Conservation (phyloP, 306 rosid genomes). For the Sophora flavescens region DNA sequence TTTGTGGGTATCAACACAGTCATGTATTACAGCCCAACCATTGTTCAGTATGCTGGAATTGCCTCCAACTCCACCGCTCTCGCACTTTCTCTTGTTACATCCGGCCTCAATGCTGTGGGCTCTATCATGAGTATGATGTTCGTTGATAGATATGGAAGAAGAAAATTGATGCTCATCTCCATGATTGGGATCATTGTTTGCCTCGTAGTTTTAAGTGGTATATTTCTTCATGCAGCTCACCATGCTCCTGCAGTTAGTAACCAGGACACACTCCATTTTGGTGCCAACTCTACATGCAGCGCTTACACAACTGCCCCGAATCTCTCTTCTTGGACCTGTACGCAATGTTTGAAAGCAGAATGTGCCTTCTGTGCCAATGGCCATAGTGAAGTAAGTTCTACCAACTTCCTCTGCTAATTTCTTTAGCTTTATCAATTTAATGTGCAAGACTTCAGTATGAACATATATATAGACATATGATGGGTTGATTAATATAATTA, state of each 20-base stretch:
- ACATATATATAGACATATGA: too few relatives aligned
- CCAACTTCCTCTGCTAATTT: neutral
- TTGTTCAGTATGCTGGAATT: conserved; percentile 83
- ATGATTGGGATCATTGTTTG: conserved; percentile 65
- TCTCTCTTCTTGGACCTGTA: conserved; percentile 74
- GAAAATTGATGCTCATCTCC: conserved; percentile 72
- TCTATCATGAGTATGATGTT: conserved; percentile 66
- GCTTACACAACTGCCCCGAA: conserved; percentile 54
- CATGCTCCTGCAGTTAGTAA: conserved; percentile 60
- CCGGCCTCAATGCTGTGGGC: conserved; percentile 77
- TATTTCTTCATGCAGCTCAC: conserved; percentile 60
- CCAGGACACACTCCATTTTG: conserved; percentile 61
- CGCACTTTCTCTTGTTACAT: conserved; percentile 79
- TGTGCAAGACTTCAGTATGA: too few relatives aligned
- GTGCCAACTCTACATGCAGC: conserved; percentile 62
- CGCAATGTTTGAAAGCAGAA: conserved; percentile 61
- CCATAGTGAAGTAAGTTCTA: conserved; percentile 49
- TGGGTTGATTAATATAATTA: too few relatives aligned
- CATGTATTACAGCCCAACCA: conserved; percentile 90
- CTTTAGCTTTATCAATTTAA: too few relatives aligned
- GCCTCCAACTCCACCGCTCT: conserved; percentile 80
- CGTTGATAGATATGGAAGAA: conserved; percentile 75
- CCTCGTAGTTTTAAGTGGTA: conserved; percentile 57
- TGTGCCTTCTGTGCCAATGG: conserved; percentile 73
- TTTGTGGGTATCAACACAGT: conserved; percentile 86